These are phyloP conservation scores for Penicillium vulpinum DNA, from an alignment of 2,329 filamentous ascomycete genomes.

Conservation along the genomic window DNA sequence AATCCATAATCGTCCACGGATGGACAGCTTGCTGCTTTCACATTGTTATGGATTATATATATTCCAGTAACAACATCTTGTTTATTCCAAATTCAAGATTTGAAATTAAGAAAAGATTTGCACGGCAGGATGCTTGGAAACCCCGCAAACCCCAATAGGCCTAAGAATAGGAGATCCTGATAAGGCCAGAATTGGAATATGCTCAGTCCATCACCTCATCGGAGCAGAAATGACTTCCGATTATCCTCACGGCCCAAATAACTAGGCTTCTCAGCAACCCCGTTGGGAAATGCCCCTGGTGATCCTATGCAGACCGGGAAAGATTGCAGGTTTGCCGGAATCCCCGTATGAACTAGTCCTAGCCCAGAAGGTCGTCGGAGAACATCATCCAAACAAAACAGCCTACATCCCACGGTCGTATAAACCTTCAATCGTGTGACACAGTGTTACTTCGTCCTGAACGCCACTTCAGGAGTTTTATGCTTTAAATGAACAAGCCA, in stretches of 20 bases:
- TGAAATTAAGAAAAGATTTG: not conserved
- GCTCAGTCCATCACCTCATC: not conserved
- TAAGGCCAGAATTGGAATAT: not conserved
- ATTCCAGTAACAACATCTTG: too few relatives aligned
- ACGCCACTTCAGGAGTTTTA: not conserved
- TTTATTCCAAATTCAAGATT: not conserved
- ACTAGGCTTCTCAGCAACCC: not conserved
- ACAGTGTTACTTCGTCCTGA: not conserved
- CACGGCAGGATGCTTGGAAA: not conserved
- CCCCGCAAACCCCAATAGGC: not conserved
- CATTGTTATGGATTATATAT: not conserved
- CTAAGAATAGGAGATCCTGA: not conserved
- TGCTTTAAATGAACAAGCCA: not conserved
- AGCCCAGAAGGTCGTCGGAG: constrained; percentile 6
- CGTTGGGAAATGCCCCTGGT: constrained; percentile 1
- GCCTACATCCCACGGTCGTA: constrained; percentile 14
- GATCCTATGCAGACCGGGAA: constrained; percentile 1
- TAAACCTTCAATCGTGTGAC: not conserved
- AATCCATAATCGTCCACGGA: not conserved
- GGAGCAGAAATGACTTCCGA: not conserved
- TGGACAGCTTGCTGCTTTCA: not conserved
- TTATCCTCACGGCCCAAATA: not conserved
- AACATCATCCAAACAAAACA: not conserved
- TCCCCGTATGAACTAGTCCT: constrained; percentile 12
- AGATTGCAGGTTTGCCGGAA: constrained; percentile 10